A percentile compares a stretch with the other conserved stretches of the same genome.
Conservation (phyloP, 768 basidiomycete species). For the Cystofilobasidium ferigula region DNA sequence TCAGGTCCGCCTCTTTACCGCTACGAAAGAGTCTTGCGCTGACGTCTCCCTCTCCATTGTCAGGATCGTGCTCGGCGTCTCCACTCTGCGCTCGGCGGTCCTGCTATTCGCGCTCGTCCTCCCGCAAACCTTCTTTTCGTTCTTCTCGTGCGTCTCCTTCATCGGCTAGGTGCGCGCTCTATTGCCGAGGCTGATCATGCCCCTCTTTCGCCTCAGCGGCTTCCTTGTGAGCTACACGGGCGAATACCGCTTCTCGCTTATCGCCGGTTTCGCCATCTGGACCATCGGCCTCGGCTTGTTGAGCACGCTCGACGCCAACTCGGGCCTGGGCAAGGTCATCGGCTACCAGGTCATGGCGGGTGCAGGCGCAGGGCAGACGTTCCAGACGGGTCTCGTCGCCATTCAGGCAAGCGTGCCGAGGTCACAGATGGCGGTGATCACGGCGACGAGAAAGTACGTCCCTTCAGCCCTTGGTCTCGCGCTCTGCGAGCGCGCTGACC, state of each 20-base stretch:
- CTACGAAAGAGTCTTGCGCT: too few relatives aligned
- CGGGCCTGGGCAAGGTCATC: conserved; percentile 47
- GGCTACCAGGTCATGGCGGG: conserved; percentile 54
- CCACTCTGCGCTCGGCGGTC: conserved; percentile 53
- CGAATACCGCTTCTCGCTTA: conserved; percentile 51
- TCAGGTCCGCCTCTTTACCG: too few relatives aligned
- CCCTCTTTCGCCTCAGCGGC: conserved; percentile 40
- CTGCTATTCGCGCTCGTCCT: conserved; percentile 61
- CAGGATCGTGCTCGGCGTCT: conserved; percentile 52
- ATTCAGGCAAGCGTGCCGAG: conserved; percentile 61
- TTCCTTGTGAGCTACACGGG: conserved; percentile 56
- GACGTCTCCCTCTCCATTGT: conserved; percentile 51
- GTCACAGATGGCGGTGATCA: conserved; percentile 66
- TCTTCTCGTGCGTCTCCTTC: conserved; percentile 34
- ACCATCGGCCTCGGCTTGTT: conserved; percentile 58
- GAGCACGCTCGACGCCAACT: conserved; percentile 50
- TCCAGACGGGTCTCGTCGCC: conserved; percentile 53
- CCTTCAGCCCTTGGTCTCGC: neutral
- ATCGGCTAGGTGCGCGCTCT: neutral
- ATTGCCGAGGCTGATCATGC: too few relatives aligned
- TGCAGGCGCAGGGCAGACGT: conserved; percentile 46
- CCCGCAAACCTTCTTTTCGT: conserved; percentile 42
- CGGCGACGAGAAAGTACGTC: conserved; percentile 48
- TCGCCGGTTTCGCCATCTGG: conserved; percentile 57
- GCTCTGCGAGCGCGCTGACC: neutral